Evolutionary conservation across 2,329 filamentous ascomycete genomes (phyloP), one percentile per base, ranked within the genome.

Genomic region (Talaromyces albobiverticillius): DNA sequence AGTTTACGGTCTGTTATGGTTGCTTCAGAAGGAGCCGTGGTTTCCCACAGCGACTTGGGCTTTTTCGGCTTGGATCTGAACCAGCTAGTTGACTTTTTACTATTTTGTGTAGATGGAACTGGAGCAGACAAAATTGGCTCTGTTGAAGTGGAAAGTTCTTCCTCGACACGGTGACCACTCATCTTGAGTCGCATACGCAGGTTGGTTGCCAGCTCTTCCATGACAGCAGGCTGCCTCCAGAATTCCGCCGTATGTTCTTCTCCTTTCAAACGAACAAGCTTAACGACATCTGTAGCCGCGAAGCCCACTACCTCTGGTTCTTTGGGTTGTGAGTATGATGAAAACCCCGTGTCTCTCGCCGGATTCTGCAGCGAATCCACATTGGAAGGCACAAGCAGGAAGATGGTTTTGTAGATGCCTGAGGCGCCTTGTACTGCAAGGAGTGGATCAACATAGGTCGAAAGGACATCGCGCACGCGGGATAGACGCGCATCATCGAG

Each of bases 321-420:
- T 29, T 58, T 57, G 5, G 56, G 51, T 14, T 49, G 47, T 4
- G 59, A 59, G 54, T 59, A 59, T 20, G 42, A 32, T 36, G 32
- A 40, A 25, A 41, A 23, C 7, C n/a, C 23, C 25, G 58, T 55
- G 42, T 58, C 59, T 52, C 53, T 60, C n/a, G 50, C 43, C 20
- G 45, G 46, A 43, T 54, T 56, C 53, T 65, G 62, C 5, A 68
- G 56, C 7, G 65, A 66, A 14, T 65, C 62, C 9, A 72, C 67
- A 55, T 76, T 72, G 3, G 74, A 76, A 9, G 76, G 76, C 0
- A 79, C 62, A 13, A 79, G 64, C 29, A 76, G 67, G 54, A 78
- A 70, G 11, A 68, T 74, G 13, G 73, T 74, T 56, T 71, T 71
- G 14, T 72, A 70, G 36, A 77, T 70, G 25, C 74, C 75, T 29